A percentile compares a stretch with the other conserved stretches of the same genome.
phyloP scores from a whole-genome alignment of 306 rosid species.

The Mimosa pudica region DNA sequence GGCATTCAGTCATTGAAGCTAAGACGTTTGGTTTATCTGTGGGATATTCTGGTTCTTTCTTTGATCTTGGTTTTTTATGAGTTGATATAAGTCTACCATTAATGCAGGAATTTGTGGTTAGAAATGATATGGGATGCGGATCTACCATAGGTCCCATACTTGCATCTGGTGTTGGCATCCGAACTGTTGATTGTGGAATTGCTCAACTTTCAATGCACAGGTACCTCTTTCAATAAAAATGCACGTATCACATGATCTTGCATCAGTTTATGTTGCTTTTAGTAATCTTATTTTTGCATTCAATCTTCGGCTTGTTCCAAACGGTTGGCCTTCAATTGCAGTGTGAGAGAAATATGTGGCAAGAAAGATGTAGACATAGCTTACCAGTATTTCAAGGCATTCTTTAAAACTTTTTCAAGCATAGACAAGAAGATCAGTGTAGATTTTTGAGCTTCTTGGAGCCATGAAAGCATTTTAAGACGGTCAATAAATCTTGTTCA shows the following conservation, averaged over 20 bases:
- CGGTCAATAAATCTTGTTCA: slow-evolving; percentile 69
- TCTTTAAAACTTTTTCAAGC: slow-evolving; percentile 74
- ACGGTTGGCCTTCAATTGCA: slow-evolving; percentile 41
- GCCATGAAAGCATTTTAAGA: slow-evolving; percentile 65
- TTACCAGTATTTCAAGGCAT: slow-evolving; percentile 89
- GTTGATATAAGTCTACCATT: neutral
- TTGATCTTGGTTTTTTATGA: neutral
- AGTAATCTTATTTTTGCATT: slow-evolving; percentile 30
- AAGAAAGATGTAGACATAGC: slow-evolving; percentile 90
- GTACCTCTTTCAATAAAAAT: slow-evolving; percentile 32
- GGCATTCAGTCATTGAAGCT: neutral
- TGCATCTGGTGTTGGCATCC: slow-evolving; percentile 91
- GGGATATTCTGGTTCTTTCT: neutral
- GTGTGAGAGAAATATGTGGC: slow-evolving; percentile 93
- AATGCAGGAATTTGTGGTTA: slow-evolving; percentile 84
- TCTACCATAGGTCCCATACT: slow-evolving; percentile 98
- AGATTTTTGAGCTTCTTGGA: slow-evolving; percentile 52
- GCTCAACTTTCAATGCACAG: slow-evolving; percentile 99
- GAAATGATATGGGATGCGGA: slow-evolving; percentile 99
- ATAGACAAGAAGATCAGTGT: slow-evolving; percentile 71
- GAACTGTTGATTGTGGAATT: slow-evolving; percentile 96
- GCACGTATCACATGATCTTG: slow-evolving; percentile 64
- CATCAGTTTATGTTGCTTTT: slow-evolving; percentile 11
- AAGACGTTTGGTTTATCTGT: neutral
- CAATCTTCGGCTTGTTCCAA: neutral